A percentile compares a stretch with the other conserved stretches of the same genome.
These are phyloP conservation scores for Carex myosuroides DNA, from an alignment of 176 grass and related monocot species.

Conservation along the genomic window DNA sequence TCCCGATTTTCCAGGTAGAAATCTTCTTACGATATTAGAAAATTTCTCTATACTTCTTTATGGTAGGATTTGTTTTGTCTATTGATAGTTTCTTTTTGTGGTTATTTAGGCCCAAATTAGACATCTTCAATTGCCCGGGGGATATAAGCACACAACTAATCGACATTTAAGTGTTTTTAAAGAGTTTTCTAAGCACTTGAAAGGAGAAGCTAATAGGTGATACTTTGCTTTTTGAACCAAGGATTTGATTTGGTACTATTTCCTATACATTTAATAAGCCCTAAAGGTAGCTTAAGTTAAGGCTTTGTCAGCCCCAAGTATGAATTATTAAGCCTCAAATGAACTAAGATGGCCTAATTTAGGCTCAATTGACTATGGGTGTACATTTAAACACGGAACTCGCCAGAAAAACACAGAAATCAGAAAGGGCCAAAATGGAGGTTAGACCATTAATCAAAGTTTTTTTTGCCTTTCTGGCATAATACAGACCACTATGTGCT, in stretches of 20 bases:
- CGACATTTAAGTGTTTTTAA: slow-evolving; percentile 86
- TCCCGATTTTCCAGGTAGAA: neutral
- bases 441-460: neutral
- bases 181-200: slow-evolving; percentile 94
- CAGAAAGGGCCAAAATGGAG: neutral
- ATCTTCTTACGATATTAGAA: neutral
- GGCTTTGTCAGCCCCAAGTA: neutral
- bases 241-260: neutral
- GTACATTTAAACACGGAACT: neutral
- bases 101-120: slow-evolving; percentile 30
- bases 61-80: neutral
- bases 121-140: slow-evolving; percentile 28
- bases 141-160: slow-evolving; percentile 45
- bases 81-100: neutral
- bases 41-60: neutral
- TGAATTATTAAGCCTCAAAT: neutral
- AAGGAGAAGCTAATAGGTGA: slow-evolving; percentile 86
- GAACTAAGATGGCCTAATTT: neutral
- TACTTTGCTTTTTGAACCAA: neutral
- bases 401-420: neutral
- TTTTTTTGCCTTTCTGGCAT: neutral
- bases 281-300: neutral
- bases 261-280: neutral
- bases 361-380: neutral
- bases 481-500: neutral